Evolutionary conservation across 2,329 filamentous ascomycete species (phyloP).

Genomic region (Hortaea sp.): DNA sequence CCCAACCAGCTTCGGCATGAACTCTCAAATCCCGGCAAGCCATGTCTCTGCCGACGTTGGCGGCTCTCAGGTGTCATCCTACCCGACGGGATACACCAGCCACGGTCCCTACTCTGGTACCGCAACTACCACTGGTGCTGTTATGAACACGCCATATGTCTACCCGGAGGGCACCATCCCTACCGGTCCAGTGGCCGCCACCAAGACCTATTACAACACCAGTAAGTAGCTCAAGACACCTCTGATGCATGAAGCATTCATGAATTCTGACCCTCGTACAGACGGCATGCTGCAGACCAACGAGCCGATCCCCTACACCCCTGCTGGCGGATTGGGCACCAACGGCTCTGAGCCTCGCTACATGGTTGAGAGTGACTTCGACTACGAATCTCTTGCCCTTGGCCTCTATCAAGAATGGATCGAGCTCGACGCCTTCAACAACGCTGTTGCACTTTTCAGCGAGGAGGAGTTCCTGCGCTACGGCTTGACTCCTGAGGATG

Average conservation of each 20-base stretch:
- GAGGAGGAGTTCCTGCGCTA: conserved; percentile 58
- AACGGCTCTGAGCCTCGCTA: conserved; percentile 70
- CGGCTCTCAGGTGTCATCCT: conserved; percentile 37
- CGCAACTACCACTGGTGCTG: conserved; percentile 59
- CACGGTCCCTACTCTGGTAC: conserved; percentile 61
- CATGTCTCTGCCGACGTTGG: conserved; percentile 24
- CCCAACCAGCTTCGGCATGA: conserved; percentile 34
- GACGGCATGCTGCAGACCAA: conserved; percentile 59
- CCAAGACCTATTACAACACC: conserved; percentile 57
- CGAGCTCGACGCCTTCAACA: conserved; percentile 72
- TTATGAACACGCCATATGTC: conserved; percentile 48
- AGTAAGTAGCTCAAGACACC: too few species aligned
- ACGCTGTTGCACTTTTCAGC: conserved; percentile 60
- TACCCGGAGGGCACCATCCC: conserved; percentile 37
- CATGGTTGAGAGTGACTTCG: conserved; percentile 69
- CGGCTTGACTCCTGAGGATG: conserved; percentile 59
- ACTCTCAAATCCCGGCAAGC: conserved; percentile 34
- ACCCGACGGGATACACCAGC: conserved; percentile 49
- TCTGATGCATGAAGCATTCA: too few species aligned
- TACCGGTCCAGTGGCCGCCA: conserved; percentile 47
- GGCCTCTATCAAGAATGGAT: conserved; percentile 77
- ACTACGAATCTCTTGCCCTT: conserved; percentile 66
- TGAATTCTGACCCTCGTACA: conserved; percentile 14
- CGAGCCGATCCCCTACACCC: conserved; percentile 62
- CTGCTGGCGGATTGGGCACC: conserved; percentile 61